Evolutionary conservation across 2,329 filamentous ascomycete species (phyloP), one percentile per base, ranked within the genome.

Genomic region (Ceratocystis destructans): DNA sequence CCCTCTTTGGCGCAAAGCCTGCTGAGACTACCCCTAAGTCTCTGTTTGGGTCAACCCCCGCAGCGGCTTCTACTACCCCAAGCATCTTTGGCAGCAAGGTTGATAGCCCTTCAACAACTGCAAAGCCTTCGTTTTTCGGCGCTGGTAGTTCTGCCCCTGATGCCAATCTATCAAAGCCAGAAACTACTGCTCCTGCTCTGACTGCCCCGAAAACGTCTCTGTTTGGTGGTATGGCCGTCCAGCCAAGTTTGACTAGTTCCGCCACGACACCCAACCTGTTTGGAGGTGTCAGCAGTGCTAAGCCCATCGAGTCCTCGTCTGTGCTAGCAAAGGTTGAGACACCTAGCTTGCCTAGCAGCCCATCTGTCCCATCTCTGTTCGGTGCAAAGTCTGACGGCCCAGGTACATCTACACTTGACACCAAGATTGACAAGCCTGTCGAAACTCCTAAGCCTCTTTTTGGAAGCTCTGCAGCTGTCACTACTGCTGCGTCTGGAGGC

Each of bases 311-410:
- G 64, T 61, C 72, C 7, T 72, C 70, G 31, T 69, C 71, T 15
- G 73, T 75, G 15, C 1, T 50, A 20, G 28, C 28, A 12, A 71
- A 59, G 66, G 8, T 37, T 33, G 55, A 59, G 55, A 37, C 55
- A 3, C 55, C 55, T n/a, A 59, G 55, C 28, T 20, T 59, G 37
- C 70, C 70, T 5, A 70, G 71, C 66, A 72, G 55, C 31, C 2
- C 55, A n/a, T 59, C 73, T 67, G 71, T 72, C 12, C 70, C 74
- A 5, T 73, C 73, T 1, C 70, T 77, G 5, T 78, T 78, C 48
- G 74, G 75, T 1, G 75, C 75, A 64, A 37, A 59, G 65, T 66
- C 66, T 71, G 17, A 70, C 8, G 31, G 12, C 0, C 28, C 55
- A 8, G 28, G 25, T 20, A 8, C 55, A n/a, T 59, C 55, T 4